Evolutionary conservation across 2,329 filamentous ascomycete genomes (phyloP).

Genomic region (Metarhizium sp.): DNA sequence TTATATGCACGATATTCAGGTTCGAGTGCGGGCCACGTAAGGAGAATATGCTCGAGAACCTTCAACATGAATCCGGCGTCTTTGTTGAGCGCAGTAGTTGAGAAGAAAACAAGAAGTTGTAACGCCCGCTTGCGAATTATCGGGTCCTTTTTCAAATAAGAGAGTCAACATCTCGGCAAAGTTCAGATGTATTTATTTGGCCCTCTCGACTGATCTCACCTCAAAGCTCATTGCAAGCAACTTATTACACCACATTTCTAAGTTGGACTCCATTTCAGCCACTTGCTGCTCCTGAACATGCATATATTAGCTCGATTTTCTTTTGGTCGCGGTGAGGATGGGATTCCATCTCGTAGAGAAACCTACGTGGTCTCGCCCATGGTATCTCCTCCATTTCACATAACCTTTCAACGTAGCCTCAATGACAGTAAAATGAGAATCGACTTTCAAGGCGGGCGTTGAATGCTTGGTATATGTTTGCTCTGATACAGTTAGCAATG

Average conservation of each 20-base stretch:
- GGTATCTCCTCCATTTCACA: constrained; percentile 57
- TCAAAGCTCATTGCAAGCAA: constrained; percentile 65
- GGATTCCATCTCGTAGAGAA: not conserved
- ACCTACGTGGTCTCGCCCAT: constrained; percentile 21
- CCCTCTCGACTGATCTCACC: constrained; percentile 18
- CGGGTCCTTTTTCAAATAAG: constrained; percentile 48
- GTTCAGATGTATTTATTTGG: not conserved
- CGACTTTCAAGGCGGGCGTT: constrained; percentile 65
- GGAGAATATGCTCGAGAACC: constrained; percentile 82
- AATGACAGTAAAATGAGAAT: constrained; percentile 83
- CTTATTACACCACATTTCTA: constrained; percentile 65
- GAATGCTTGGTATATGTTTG: constrained; percentile 59
- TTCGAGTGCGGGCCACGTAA: constrained; percentile 67
- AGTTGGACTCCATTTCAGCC: constrained; percentile 48
- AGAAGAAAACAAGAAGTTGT: constrained; percentile 76
- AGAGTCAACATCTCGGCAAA: not conserved
- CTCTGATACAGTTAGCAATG: constrained; percentile 23
- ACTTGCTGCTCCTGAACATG: constrained; percentile 36
- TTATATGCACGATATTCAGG: constrained; percentile 66
- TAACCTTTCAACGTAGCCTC: constrained; percentile 86
- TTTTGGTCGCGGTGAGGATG: not conserved
- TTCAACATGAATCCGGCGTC: constrained; percentile 76
- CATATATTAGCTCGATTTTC: not conserved
- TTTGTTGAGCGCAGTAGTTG: constrained; percentile 68
- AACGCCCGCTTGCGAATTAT: constrained; percentile 73